A percentile compares a stretch with the other conserved stretches of the same genome.
These are phyloP conservation scores for Primulina eburnea DNA, from an alignment of 257 asterid species.

Conservation along the genomic window DNA sequence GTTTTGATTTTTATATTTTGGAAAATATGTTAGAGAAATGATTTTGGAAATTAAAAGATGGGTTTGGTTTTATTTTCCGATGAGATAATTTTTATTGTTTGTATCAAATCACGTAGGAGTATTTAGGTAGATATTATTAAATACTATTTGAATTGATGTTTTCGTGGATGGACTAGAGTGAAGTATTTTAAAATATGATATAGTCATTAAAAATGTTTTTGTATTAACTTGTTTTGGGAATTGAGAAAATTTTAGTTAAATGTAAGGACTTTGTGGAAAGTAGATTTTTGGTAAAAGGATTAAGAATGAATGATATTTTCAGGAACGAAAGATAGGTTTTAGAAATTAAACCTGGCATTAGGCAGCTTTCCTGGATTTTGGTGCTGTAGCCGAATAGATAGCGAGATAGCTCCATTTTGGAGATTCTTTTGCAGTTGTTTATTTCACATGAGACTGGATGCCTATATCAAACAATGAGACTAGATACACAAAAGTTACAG, in stretches of 20 bases:
- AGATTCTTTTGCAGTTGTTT: background rate
- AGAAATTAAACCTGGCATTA: background rate
- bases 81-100: background rate
- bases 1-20: background rate
- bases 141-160: background rate
- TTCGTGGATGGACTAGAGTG: background rate
- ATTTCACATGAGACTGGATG: background rate
- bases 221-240: background rate
- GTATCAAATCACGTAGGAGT: background rate
- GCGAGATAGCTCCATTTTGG: background rate
- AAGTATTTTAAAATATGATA: no score
- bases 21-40: background rate
- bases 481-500: background rate
- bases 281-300: background rate
- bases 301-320: background rate
- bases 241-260: background rate
- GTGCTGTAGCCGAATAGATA: background rate
- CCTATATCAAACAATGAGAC: background rate
- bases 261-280: background rate
- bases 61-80: background rate
- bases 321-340: background rate
- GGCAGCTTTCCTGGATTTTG: background rate
- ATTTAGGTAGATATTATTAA: background rate
- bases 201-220: no score
- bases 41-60: background rate